Evolutionary conservation across 106 monocot species (phyloP).

Genomic region (Platanthera zijinensis): DNA sequence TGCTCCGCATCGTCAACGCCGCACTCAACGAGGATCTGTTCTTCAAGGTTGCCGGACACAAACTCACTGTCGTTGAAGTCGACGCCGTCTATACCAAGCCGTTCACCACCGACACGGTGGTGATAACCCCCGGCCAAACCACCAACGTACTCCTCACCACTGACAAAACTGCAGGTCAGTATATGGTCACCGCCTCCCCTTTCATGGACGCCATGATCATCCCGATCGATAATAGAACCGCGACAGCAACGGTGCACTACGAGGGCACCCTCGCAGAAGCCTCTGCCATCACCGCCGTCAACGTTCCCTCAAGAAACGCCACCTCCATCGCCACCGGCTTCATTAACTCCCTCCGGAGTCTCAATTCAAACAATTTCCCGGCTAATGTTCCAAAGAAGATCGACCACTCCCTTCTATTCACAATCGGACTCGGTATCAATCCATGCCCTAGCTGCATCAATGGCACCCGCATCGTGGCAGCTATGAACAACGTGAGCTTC

Average conservation of each 20-base stretch:
- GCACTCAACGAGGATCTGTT: conserved; percentile 47
- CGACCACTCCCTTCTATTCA: conserved; percentile 49
- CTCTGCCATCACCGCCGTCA: conserved; percentile 15
- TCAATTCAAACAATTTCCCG: conserved; percentile 33
- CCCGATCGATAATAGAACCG: conserved; percentile 36
- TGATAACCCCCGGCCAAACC: conserved; percentile 59
- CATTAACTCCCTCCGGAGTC: conserved; percentile 32
- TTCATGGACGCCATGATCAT: conserved; percentile 41
- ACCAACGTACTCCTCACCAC: conserved; percentile 50
- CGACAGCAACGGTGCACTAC: conserved; percentile 39
- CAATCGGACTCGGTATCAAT: conserved; percentile 48
- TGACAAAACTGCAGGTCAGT: conserved; percentile 18
- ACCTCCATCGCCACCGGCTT: conserved; percentile 31
- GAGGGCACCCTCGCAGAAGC: conserved; percentile 9
- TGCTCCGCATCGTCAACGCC: conserved; percentile 42
- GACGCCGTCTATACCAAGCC: conserved; percentile 57
- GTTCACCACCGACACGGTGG: conserved; percentile 32
- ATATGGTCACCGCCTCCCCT: conserved; percentile 34
- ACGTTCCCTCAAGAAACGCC: conserved; percentile 24
- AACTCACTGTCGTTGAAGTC: conserved; percentile 36
- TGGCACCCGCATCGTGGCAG: conserved; percentile 32
- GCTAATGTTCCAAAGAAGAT: conserved; percentile 26
- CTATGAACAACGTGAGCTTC: conserved; percentile 53
- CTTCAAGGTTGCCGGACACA: conserved; percentile 33
- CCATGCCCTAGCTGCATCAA: conserved; percentile 34